Conservation (phyloP, 1,284 basidiomycete species). For the Somion occarium region DNA sequence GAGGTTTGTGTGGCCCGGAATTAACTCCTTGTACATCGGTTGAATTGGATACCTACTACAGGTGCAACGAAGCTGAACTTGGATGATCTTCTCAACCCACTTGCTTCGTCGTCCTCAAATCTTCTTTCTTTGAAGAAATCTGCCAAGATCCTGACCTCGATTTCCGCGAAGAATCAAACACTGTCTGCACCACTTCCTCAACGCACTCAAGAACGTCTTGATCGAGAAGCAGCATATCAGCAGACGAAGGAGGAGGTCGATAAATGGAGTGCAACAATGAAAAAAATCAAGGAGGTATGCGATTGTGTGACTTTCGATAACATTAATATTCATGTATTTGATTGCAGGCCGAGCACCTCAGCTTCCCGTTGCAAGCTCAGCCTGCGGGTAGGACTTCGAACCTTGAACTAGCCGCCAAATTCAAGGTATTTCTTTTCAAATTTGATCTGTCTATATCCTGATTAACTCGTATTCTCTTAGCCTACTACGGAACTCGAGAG, state of each 20-base stretch:
- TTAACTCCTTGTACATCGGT: background rate
- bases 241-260: slow-evolving; percentile 89
- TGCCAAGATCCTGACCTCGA: slow-evolving; percentile 52
- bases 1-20: slow-evolving; percentile 35
- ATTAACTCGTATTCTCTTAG: slow-evolving; percentile 26
- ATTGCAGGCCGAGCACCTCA: slow-evolving; percentile 80
- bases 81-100: slow-evolving; percentile 72
- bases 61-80: slow-evolving; percentile 53
- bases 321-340: background rate
- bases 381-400: slow-evolving; percentile 60
- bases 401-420: slow-evolving; percentile 74
- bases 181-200: slow-evolving; percentile 85
- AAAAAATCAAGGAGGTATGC: slow-evolving; percentile 72
- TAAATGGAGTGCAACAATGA: slow-evolving; percentile 93
- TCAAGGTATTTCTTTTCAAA: slow-evolving; percentile 58
- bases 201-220: slow-evolving; percentile 84
- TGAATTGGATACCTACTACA: slow-evolving; percentile 19
- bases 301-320: background rate
- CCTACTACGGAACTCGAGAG: slow-evolving; percentile 78
- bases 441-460: background rate
- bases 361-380: slow-evolving; percentile 83
- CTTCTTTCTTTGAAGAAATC: slow-evolving; percentile 67
- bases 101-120: slow-evolving; percentile 51
- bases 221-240: slow-evolving; percentile 93
- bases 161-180: slow-evolving; percentile 49